These are phyloP conservation scores for Echium plantagineum DNA, from an alignment of 257 asterid species.

Conservation along the genomic window DNA sequence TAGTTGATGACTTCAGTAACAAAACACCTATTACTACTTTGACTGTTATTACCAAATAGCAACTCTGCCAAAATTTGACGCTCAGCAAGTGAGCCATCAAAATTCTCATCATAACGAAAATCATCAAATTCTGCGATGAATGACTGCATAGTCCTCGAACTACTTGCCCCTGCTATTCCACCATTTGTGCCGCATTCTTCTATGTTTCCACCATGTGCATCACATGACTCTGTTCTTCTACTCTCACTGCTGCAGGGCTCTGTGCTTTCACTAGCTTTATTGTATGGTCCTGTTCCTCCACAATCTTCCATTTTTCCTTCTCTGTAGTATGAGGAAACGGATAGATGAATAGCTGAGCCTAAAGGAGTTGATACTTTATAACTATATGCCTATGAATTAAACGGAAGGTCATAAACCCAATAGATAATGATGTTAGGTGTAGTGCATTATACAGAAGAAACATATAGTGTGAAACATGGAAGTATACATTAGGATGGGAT, in stretches of 20 bases:
- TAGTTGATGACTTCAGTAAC: constrained; percentile 28
- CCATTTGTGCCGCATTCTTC: constrained; percentile 3
- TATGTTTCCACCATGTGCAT: neutral
- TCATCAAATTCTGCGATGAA: constrained; percentile 48
- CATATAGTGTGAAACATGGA: neutral
- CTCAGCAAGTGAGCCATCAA: constrained; percentile 56
- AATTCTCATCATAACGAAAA: constrained; percentile 45
- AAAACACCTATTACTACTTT: constrained; percentile 25
- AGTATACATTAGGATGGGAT: neutral
- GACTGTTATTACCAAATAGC: constrained; percentile 40
- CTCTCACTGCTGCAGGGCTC: neutral
- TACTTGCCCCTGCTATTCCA: constrained; percentile 15
- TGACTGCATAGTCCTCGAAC: constrained; percentile 24
- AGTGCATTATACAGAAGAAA: neutral
- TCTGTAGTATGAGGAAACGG: neutral
- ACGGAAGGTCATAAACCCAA: neutral
- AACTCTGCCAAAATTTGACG: constrained; percentile 47
- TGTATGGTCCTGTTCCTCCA: constrained; percentile 9
- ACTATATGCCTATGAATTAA: neutral
- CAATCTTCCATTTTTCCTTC: constrained; percentile 17
- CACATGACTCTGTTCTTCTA: neutral
- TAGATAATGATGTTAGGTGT: neutral
- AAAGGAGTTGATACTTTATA: neutral
- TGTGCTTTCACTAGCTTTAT: neutral
- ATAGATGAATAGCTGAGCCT: neutral